Percentiles rank a stretch among this genome's conserved stretches.
These are phyloP conservation scores for Lachancea lanzarotensis DNA, from an alignment of 805 yeast genomes.

Conservation along the genomic window DNA sequence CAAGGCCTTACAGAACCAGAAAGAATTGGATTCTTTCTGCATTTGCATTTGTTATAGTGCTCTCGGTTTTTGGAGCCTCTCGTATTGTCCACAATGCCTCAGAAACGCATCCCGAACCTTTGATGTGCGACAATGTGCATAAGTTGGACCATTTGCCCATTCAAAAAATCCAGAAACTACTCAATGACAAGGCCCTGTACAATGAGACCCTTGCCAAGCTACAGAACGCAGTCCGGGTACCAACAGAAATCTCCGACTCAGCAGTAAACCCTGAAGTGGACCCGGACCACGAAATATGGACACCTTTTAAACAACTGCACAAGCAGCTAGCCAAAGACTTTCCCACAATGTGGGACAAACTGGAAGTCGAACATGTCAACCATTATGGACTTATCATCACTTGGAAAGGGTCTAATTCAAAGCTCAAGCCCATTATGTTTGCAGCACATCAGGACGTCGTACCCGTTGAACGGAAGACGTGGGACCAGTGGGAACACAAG, in stretches of 20 bases:
- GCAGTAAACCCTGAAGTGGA: conserved; percentile 40
- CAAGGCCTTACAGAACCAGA: not conserved
- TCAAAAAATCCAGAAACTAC: conserved; percentile 6
- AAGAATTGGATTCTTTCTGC: conserved; percentile 4
- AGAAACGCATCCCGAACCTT: not conserved
- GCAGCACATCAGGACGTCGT: conserved; percentile 81
- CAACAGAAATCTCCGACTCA: conserved; percentile 54
- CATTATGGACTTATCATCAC: conserved; percentile 57
- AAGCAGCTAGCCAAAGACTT: conserved; percentile 46
- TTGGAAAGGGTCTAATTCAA: conserved; percentile 47
- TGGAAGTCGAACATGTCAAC: conserved; percentile 51
- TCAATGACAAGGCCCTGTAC: conserved; percentile 29
- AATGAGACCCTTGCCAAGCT: conserved; percentile 38
- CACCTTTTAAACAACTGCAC: conserved; percentile 41
- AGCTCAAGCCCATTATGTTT: conserved; percentile 57
- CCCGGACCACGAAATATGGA: conserved; percentile 38
- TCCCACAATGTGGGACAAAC: conserved; percentile 44
- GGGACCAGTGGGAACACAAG: conserved; percentile 52
- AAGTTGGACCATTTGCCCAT: conserved; percentile 4
- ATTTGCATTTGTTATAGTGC: not conserved
- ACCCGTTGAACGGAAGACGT: conserved; percentile 58
- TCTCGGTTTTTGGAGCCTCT: not conserved
- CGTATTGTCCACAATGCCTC: not conserved
- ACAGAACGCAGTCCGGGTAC: conserved; percentile 50
- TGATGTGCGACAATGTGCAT: conserved; percentile 11